phyloP scores from a whole-genome alignment of 225 moss, liverwort and hornwort genomes.

The Marchantia paleacea region DNA sequence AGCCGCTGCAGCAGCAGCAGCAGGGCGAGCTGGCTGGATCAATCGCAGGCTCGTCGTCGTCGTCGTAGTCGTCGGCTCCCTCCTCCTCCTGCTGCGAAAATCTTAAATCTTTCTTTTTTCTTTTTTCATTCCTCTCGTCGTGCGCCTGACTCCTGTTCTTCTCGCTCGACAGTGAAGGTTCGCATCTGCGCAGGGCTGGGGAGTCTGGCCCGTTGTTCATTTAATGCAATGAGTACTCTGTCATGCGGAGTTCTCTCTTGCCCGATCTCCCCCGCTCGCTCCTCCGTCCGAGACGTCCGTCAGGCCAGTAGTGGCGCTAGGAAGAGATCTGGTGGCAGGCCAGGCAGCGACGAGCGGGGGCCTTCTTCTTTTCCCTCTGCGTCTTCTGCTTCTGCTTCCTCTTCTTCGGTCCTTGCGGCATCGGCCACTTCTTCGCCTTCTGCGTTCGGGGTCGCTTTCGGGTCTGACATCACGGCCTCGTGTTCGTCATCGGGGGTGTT shows the following conservation, averaged over 20 bases:
- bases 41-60: background rate
- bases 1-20: background rate
- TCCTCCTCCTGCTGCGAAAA: too few species aligned
- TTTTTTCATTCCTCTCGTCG: background rate
- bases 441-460: background rate
- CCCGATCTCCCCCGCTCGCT: background rate
- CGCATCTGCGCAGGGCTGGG: background rate
- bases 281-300: background rate
- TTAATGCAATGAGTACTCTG: slow-evolving; percentile 16
- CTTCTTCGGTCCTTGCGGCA: background rate
- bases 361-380: background rate
- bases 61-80: too few species aligned
- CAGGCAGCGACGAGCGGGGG: too few species aligned
- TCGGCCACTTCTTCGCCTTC: background rate
- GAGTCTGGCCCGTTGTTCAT: background rate
- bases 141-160: background rate
- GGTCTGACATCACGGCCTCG: background rate
- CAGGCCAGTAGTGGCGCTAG: background rate
- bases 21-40: background rate
- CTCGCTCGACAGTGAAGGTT: slow-evolving; percentile 1
- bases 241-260: background rate
- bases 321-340: background rate
- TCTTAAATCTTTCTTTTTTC: background rate
- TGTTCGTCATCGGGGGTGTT: background rate
- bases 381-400: background rate